Conservation (phyloP, 2,329 filamentous ascomycete species). For the Ascochyta clinopodiicola region DNA sequence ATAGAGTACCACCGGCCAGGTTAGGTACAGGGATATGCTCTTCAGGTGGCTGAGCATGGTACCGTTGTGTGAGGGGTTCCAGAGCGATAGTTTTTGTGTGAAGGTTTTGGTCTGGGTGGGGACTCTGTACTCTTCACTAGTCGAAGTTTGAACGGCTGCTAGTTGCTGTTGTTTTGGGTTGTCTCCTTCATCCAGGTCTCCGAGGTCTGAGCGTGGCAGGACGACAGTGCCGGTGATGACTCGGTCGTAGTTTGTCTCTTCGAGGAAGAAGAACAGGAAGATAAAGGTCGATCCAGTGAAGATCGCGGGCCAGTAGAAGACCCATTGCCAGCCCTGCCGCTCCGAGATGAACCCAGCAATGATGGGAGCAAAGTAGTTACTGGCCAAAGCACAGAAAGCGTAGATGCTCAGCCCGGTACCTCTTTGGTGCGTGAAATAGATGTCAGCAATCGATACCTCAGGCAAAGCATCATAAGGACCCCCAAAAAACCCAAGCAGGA, state of each 20-base stretch:
- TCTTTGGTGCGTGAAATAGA: conserved; percentile 46
- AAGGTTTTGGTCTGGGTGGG: conserved; percentile 22
- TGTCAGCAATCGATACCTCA: conserved; percentile 55
- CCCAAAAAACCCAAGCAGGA: conserved; percentile 57
- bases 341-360: conserved; percentile 48
- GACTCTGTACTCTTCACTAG: conserved; percentile 15
- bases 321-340: conserved; percentile 46
- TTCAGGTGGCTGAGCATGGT: conserved; percentile 29
- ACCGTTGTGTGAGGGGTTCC: conserved; percentile 26
- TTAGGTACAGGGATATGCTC: conserved; percentile 38
- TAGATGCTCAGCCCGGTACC: conserved; percentile 44
- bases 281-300: conserved; percentile 58
- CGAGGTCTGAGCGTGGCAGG: not conserved
- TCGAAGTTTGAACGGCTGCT: conserved; percentile 20
- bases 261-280: conserved; percentile 65
- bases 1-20: conserved; percentile 45
- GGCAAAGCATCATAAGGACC: conserved; percentile 59
- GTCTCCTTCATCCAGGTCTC: not conserved
- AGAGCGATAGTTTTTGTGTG: conserved; percentile 29
- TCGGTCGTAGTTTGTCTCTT: conserved; percentile 64
- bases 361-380: conserved; percentile 48
- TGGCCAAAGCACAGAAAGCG: conserved; percentile 40
- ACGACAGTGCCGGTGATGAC: conserved; percentile 28
- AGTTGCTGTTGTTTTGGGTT: conserved; percentile 1
- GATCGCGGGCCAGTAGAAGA: conserved; percentile 61